These are phyloP conservation scores for Mycena venus DNA, from an alignment of 768 basidiomycete species.

Conservation along the genomic window DNA sequence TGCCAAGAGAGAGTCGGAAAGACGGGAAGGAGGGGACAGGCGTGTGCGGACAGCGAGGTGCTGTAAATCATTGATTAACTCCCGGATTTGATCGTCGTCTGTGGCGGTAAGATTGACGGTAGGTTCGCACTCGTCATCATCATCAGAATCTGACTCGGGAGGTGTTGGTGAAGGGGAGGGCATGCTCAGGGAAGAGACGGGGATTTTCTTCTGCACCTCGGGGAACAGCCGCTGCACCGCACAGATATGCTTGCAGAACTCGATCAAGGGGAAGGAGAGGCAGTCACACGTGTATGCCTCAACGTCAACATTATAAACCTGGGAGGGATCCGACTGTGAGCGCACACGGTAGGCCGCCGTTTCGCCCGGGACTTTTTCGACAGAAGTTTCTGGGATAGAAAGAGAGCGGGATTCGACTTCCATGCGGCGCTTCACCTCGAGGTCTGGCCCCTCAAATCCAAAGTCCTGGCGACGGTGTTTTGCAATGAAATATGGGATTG, in stretches of 20 bases:
- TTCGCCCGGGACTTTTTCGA: neutral
- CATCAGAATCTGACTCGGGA: neutral
- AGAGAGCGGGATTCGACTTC: constrained; percentile 8
- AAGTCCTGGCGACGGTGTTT: constrained; percentile 13
- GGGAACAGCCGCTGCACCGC: constrained; percentile 8
- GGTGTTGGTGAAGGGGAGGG: neutral
- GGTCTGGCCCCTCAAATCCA: constrained; percentile 8
- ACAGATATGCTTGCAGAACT: constrained; percentile 18
- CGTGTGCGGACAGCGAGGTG: constrained; percentile 13
- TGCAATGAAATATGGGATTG: constrained; percentile 2
- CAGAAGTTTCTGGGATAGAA: neutral
- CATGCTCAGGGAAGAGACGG: neutral
- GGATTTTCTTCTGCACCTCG: neutral
- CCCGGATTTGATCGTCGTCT: neutral
- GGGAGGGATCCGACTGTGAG: neutral
- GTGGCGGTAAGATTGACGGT: neutral
- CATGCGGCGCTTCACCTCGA: constrained; percentile 5
- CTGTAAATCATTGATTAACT: neutral
- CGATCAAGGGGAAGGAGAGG: constrained; percentile 9
- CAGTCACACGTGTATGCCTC: no score
- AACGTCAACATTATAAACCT: neutral
- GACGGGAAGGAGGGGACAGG: neutral
- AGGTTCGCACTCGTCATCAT: no score
- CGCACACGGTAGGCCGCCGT: neutral
- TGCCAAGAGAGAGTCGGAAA: neutral